A percentile compares a stretch with the other conserved stretches of the same genome.
phyloP scores from a whole-genome alignment of 495 filamentous ascomycete species.

The Penicillium pulvis region DNA sequence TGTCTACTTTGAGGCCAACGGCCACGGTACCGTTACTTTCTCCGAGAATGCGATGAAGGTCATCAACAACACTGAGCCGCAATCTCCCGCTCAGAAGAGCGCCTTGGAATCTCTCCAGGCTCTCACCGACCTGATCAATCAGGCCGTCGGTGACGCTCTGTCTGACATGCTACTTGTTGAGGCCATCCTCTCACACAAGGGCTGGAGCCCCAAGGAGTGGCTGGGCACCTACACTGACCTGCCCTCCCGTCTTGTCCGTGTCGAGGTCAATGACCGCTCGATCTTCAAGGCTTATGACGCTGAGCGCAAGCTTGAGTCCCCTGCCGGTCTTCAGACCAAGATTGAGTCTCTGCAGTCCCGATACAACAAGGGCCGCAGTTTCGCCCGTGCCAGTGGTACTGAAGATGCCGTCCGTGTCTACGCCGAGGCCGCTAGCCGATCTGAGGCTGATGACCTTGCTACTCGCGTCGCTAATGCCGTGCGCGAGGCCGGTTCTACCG shows the following conservation, averaged over 20 bases:
- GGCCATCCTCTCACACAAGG: slow-evolving; percentile 92
- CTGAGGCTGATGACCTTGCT: slow-evolving; percentile 84
- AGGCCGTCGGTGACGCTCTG: slow-evolving; percentile 93
- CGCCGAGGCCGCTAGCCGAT: slow-evolving; percentile 87
- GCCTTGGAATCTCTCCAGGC: slow-evolving; percentile 80
- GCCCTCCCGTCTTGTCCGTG: slow-evolving; percentile 89
- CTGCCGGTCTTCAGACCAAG: slow-evolving; percentile 73
- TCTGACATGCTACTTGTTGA: slow-evolving; percentile 97
- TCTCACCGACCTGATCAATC: slow-evolving; percentile 89
- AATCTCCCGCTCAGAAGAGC: slow-evolving; percentile 87
- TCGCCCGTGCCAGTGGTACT: slow-evolving; percentile 90
- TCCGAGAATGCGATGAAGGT: slow-evolving; percentile 74
- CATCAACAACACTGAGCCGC: slow-evolving; percentile 75
- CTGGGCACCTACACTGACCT: slow-evolving; percentile 92
- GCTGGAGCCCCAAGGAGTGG: slow-evolving; percentile 90
- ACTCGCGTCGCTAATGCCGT: slow-evolving; percentile 78
- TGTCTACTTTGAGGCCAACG: slow-evolving; percentile 98
- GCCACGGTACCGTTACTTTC: slow-evolving; percentile 96
- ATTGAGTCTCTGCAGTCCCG: slow-evolving; percentile 88
- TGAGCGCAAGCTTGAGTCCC: slow-evolving; percentile 81
- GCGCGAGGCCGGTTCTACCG: slow-evolving; percentile 40
- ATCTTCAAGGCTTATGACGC: slow-evolving; percentile 89
- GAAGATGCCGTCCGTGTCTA: slow-evolving; percentile 97
- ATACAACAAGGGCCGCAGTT: slow-evolving; percentile 85
- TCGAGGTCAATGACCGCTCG: slow-evolving; percentile 84